Conservation (phyloP, 2,329 filamentous ascomycete genomes). For the Phialophora macrospora region DNA sequence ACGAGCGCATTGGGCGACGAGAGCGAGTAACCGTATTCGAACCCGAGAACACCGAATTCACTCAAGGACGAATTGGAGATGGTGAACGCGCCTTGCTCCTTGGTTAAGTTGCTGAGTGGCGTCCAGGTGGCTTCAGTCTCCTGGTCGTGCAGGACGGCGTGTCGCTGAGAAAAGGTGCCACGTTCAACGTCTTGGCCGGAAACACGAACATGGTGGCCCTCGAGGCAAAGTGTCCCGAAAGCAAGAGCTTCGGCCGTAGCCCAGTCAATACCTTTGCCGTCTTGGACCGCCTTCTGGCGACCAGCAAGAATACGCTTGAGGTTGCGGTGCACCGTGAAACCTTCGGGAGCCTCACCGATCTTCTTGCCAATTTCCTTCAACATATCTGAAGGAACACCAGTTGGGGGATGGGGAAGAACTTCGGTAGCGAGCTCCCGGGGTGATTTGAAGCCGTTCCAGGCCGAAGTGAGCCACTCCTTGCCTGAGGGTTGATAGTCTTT, state of each 20-base stretch:
- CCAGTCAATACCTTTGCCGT: slow-evolving; percentile 97
- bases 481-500: slow-evolving; percentile 96
- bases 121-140: slow-evolving; percentile 92
- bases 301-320: slow-evolving; percentile 91
- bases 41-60: slow-evolving; percentile 79
- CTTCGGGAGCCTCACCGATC: slow-evolving; percentile 79
- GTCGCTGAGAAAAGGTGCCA: slow-evolving; percentile 98
- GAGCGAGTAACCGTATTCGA: slow-evolving; percentile 98
- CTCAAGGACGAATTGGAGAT: slow-evolving; percentile 93
- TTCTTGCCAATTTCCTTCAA: slow-evolving; percentile 81
- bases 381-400: slow-evolving; percentile 73
- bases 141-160: slow-evolving; percentile 97
- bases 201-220: slow-evolving; percentile 96
- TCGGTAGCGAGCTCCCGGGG: slow-evolving; percentile 96
- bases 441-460: slow-evolving; percentile 99
- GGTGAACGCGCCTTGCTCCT: slow-evolving; percentile 93
- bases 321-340: slow-evolving; percentile 90
- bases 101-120: slow-evolving; percentile 83
- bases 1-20: slow-evolving; percentile 96
- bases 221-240: slow-evolving; percentile 85
- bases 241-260: slow-evolving; percentile 94
- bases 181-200: slow-evolving; percentile 99
- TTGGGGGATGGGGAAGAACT: slow-evolving; percentile 88
- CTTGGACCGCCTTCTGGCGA: slow-evolving; percentile 87
- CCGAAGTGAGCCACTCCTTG: slow-evolving; percentile 97